A percentile compares a stretch with the other conserved stretches of the same genome.
These are phyloP conservation scores for Chlorella sp. DNA, from an alignment of 139 green algal species.

Conservation along the genomic window DNA sequence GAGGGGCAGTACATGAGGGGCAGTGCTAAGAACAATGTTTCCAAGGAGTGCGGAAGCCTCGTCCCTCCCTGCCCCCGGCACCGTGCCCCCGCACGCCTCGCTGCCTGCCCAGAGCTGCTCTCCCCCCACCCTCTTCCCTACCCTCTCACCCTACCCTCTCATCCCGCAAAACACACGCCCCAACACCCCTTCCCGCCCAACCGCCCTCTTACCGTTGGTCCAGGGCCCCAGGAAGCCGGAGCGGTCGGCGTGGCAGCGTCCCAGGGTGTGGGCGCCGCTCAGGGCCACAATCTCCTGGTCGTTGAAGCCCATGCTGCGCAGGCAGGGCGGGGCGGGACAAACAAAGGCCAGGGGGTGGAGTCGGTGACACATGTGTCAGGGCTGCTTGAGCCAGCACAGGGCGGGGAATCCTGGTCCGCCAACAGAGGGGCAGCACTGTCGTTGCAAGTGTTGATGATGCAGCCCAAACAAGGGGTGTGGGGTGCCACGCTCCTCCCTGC, in stretches of 20 bases:
- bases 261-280: slow-evolving; percentile 83
- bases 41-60: too few relatives aligned
- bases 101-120: neutral
- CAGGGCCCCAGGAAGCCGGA: slow-evolving; percentile 73
- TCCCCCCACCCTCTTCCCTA: neutral
- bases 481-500: too few relatives aligned
- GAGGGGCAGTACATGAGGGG: neutral
- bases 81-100: too few relatives aligned
- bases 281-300: slow-evolving; percentile 91
- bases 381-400: too few relatives aligned
- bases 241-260: slow-evolving; percentile 88
- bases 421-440: neutral
- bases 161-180: neutral
- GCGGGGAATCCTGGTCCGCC: too few relatives aligned
- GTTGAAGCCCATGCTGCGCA: slow-evolving; percentile 78
- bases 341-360: too few relatives aligned
- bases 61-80: too few relatives aligned
- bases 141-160: neutral
- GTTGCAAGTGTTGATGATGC: too few relatives aligned
- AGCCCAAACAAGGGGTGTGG: too few relatives aligned
- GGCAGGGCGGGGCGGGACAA: neutral
- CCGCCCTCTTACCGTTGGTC: slow-evolving; percentile 38
- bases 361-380: too few relatives aligned
- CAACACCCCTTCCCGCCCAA: neutral
- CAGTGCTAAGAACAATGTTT: too few relatives aligned